Evolutionary conservation across 148 eudicot genomes (phyloP).

Genomic region (Beta vulgaris): DNA sequence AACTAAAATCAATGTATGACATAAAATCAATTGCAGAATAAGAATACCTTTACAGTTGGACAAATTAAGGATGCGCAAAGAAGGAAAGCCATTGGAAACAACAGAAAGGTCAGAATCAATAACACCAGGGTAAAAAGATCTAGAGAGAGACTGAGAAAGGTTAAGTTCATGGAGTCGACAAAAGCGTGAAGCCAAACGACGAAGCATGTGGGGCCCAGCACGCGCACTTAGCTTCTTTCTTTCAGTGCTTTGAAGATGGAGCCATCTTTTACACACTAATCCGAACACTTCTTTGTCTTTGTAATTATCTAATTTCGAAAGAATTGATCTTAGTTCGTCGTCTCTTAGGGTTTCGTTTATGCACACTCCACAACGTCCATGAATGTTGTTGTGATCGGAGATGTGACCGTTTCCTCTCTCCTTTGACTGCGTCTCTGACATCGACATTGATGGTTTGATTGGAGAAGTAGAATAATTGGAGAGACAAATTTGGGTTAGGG

Average conservation of each 20-base stretch:
- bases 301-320: conserved; percentile 41
- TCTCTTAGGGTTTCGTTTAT: conserved; percentile 66
- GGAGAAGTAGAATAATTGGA: background rate
- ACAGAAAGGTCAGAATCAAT: conserved; percentile 79
- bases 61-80: conserved; percentile 51
- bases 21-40: no score
- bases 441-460: conserved; percentile 7
- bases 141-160: conserved; percentile 61
- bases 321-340: conserved; percentile 69
- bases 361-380: conserved; percentile 16
- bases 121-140: conserved; percentile 87
- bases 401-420: background rate
- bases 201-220: conserved; percentile 92
- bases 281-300: conserved; percentile 83
- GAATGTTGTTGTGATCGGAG: background rate
- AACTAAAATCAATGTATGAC: no score
- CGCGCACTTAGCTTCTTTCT: conserved; percentile 69
- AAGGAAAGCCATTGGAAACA: conserved; percentile 54
- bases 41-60: conserved; percentile 63
- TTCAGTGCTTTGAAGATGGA: conserved; percentile 73
- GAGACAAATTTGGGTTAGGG: background rate
- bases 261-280: conserved; percentile 87
- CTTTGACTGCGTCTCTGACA: conserved; percentile 9
- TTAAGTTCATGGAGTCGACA: conserved; percentile 56
- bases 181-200: conserved; percentile 68